Conservation (phyloP, 106 monocot genomes). For the Ottelia alismoides region DNA sequence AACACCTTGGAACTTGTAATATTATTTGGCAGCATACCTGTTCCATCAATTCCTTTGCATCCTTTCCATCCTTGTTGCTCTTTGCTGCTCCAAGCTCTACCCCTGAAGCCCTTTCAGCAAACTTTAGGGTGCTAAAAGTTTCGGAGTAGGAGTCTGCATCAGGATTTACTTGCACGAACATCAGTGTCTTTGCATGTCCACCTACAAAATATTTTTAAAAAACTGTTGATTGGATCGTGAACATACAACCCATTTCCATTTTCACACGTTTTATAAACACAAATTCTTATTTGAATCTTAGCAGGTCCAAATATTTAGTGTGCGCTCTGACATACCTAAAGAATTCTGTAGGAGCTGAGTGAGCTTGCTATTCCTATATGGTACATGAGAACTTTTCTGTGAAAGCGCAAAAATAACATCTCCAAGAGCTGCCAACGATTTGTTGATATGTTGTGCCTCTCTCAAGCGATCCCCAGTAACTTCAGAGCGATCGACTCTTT, state of each 20-base stretch:
- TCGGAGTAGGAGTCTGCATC: slow-evolving; percentile 55
- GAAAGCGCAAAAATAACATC: slow-evolving; percentile 81
- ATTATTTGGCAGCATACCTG: no score
- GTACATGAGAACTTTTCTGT: slow-evolving; percentile 68
- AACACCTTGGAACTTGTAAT: no score
- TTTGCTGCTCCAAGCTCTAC: slow-evolving; percentile 33
- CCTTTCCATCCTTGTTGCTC: slow-evolving; percentile 9
- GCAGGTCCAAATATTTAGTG: no score
- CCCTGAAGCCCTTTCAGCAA: slow-evolving; percentile 77
- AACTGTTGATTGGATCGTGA: no score
- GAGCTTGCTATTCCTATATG: slow-evolving; percentile 82
- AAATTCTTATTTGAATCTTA: no score
- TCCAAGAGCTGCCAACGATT: slow-evolving; percentile 75
- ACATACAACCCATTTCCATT: no score
- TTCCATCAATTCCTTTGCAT: slow-evolving; percentile 12
- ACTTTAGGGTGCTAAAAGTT: slow-evolving; percentile 64
- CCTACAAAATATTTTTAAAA: no score
- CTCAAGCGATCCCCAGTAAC: slow-evolving; percentile 73
- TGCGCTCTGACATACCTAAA: slow-evolving; percentile 60
- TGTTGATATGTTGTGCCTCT: slow-evolving; percentile 89
- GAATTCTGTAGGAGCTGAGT: slow-evolving; percentile 82
- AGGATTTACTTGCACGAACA: slow-evolving; percentile 83
- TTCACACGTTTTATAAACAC: no score
- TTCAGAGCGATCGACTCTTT: slow-evolving; percentile 81
- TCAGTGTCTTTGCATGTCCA: slow-evolving; percentile 71